Percentiles rank a stretch among this genome's conserved stretches.
Conservation (phyloP, 78 protist genomes). For the Planoprotostelium fungivorum region DNA sequence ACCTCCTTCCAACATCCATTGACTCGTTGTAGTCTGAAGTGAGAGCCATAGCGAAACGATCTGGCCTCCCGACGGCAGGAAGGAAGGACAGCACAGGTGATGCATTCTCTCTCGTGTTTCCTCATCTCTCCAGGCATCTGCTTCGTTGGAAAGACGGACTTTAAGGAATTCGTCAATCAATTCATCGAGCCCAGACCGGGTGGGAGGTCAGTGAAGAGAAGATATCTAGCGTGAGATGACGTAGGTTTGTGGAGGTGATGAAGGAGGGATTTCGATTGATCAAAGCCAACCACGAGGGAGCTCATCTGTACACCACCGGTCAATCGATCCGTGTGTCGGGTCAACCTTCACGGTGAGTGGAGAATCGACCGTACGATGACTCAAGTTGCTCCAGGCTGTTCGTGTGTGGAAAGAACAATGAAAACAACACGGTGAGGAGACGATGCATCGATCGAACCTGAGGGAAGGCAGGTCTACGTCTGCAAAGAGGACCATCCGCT, state of each 20-base stretch:
- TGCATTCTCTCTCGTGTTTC: no score
- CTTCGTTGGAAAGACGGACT: constrained; percentile 73
- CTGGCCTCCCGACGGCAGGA: constrained; percentile 32
- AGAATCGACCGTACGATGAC: background rate
- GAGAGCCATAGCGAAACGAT: constrained; percentile 9
- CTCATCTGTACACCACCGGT: background rate
- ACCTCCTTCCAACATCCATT: background rate
- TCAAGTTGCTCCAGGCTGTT: background rate
- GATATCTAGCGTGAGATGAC: background rate
- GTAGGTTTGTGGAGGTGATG: background rate
- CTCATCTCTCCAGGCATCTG: constrained; percentile 81
- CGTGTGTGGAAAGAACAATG: background rate
- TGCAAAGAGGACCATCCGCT: background rate
- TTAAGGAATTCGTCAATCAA: constrained; percentile 45
- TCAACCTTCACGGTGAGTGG: background rate
- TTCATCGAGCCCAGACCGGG: constrained; percentile 33
- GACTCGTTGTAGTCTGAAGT: constrained; percentile 15
- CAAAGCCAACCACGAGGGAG: background rate
- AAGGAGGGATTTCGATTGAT: background rate
- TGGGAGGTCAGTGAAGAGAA: background rate
- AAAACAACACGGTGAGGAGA: background rate
- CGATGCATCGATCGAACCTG: no score
- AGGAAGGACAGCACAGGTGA: constrained; percentile 27
- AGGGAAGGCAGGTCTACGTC: background rate
- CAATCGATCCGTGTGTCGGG: background rate